A percentile compares a stretch with the other conserved stretches of the same genome.
phyloP scores from a whole-genome alignment of 106 monocot species.

The Ottelia alismoides region DNA sequence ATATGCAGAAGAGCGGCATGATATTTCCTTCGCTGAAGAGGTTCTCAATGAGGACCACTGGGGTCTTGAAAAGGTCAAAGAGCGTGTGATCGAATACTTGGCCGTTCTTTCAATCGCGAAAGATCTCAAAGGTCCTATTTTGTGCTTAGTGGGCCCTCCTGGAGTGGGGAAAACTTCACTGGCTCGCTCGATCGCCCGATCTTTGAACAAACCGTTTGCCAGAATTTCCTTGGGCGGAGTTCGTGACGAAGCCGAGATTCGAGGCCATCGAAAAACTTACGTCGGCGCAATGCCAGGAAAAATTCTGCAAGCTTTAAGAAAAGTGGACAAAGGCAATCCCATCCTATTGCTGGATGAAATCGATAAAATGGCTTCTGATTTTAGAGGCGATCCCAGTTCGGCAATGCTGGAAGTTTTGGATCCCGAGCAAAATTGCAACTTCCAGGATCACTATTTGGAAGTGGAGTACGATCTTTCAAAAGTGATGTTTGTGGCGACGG shows the following conservation, averaged over 20 bases:
- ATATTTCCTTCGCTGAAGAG: slow-evolving; percentile 3
- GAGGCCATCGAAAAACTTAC: slow-evolving; percentile 9
- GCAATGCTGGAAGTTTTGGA: slow-evolving; percentile 6
- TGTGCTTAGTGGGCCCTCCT: slow-evolving; percentile 8
- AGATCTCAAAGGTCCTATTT: slow-evolving; percentile 4
- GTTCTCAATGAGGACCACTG: slow-evolving; percentile 4
- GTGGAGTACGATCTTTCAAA: slow-evolving; percentile 10
- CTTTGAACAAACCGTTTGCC: slow-evolving; percentile 1
- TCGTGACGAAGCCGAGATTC: too few species aligned
- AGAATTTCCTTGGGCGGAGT: slow-evolving; percentile 6
- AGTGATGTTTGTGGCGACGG: slow-evolving; percentile 8
- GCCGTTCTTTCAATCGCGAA: slow-evolving; percentile 3
- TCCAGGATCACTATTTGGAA: slow-evolving; percentile 10
- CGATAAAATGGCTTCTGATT: slow-evolving; percentile 3
- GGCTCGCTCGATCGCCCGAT: slow-evolving; percentile 3
- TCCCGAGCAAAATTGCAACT: slow-evolving; percentile 5
- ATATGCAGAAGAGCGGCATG: background rate
- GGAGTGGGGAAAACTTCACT: slow-evolving; percentile 8
- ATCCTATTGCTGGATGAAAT: slow-evolving; percentile 6
- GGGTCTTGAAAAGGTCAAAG: slow-evolving; percentile 3
- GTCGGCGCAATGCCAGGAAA: slow-evolving; percentile 7
- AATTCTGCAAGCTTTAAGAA: slow-evolving; percentile 5
- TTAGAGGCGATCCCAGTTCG: slow-evolving; percentile 4
- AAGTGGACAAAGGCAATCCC: slow-evolving; percentile 2
- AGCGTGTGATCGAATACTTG: slow-evolving; percentile 8